Conservation (phyloP, 2,329 filamentous ascomycete species). For the Raffaelea arxii region DNA sequence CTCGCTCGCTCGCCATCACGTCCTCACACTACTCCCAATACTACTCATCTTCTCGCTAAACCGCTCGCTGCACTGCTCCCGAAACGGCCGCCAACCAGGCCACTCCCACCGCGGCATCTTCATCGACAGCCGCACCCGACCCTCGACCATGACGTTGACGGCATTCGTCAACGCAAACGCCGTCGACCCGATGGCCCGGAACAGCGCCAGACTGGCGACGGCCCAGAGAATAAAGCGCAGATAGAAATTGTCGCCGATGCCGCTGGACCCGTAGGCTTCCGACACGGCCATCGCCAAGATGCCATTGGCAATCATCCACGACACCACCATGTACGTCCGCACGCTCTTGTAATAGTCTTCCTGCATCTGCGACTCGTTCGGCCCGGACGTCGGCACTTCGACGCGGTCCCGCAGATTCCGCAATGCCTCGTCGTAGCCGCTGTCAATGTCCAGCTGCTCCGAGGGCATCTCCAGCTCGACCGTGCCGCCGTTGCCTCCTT, state of each 20-base stretch:
- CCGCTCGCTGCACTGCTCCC: no score
- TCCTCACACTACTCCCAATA: conserved; percentile 33
- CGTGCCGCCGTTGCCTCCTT: conserved; percentile 49
- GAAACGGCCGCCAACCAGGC: conserved; percentile 30
- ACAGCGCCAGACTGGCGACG: conserved; percentile 76
- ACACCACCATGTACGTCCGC: conserved; percentile 93
- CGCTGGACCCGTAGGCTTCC: conserved; percentile 67
- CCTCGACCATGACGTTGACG: conserved; percentile 79
- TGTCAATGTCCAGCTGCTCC: conserved; percentile 97
- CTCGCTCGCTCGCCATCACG: no score
- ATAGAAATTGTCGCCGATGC: conserved; percentile 78
- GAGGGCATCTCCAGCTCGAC: conserved; percentile 97
- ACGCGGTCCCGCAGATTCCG: conserved; percentile 90
- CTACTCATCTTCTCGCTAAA: conserved; percentile 40
- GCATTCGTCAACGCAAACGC: conserved; percentile 77
- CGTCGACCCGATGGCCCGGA: conserved; percentile 73
- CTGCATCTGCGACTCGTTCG: conserved; percentile 74
- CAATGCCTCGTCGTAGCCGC: conserved; percentile 91
- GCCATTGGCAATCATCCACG: conserved; percentile 88
- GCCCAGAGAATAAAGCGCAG: conserved; percentile 88
- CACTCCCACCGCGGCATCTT: conserved; percentile 44
- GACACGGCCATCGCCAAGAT: conserved; percentile 88
- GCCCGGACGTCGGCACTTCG: conserved; percentile 56
- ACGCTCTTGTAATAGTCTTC: conserved; percentile 98
- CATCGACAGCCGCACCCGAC: conserved; percentile 55